Evolutionary conservation across 2,329 filamentous ascomycete genomes (phyloP).

Genomic region (Coniella lustricola): DNA sequence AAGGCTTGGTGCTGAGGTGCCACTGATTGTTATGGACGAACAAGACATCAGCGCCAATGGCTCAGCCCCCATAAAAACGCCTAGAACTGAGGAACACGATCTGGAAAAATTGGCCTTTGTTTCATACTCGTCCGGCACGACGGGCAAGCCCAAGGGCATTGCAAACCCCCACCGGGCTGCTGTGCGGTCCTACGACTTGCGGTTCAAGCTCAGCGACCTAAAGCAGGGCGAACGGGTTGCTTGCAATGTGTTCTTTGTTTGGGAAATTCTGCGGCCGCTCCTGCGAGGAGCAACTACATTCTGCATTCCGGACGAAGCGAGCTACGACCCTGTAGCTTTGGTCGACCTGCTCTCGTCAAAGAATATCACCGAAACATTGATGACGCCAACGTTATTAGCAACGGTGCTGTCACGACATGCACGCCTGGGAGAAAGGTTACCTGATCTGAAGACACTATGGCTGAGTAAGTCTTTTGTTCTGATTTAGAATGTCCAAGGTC

Average conservation of each 20-base stretch:
- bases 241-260: slow-evolving; percentile 85
- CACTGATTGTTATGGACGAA: slow-evolving; percentile 59
- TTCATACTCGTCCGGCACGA: slow-evolving; percentile 74
- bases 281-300: slow-evolving; percentile 70
- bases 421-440: slow-evolving; percentile 55
- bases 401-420: slow-evolving; percentile 66
- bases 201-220: slow-evolving; percentile 64
- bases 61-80: slow-evolving; percentile 23
- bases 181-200: slow-evolving; percentile 65
- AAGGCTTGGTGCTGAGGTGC: slow-evolving; percentile 56
- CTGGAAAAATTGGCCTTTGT: slow-evolving; percentile 71
- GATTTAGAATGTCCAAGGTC: too few relatives aligned
- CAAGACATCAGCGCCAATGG: slow-evolving; percentile 22
- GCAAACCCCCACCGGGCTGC: slow-evolving; percentile 70
- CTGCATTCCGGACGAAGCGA: slow-evolving; percentile 66
- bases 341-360: slow-evolving; percentile 62
- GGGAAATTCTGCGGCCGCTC: slow-evolving; percentile 74
- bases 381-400: slow-evolving; percentile 73
- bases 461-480: slow-evolving; percentile 29
- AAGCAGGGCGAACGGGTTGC: slow-evolving; percentile 68
- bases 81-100: slow-evolving; percentile 53
- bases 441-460: slow-evolving; percentile 65
- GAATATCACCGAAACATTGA: slow-evolving; percentile 70
- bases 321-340: slow-evolving; percentile 69
- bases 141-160: slow-evolving; percentile 74